Percentiles rank a stretch among this genome's conserved stretches.
These are phyloP conservation scores for Aspergillus sp. DNA, from an alignment of 2,329 filamentous ascomycete genomes.

Conservation along the genomic window DNA sequence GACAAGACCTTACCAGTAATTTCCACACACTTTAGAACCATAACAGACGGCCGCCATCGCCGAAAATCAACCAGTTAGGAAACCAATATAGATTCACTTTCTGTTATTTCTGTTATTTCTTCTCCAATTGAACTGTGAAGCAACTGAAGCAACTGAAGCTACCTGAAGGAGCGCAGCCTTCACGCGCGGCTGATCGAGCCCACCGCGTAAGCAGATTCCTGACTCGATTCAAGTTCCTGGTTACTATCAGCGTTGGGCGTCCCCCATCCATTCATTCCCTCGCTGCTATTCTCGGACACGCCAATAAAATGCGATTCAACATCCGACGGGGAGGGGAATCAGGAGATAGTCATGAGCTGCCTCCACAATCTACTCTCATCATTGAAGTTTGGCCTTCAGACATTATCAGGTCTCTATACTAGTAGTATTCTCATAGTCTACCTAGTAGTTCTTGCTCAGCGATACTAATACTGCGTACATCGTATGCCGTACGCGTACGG, in stretches of 20 bases:
- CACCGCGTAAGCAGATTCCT: conserved; percentile 9
- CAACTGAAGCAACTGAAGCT: not conserved
- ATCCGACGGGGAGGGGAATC: not conserved
- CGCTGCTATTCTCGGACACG: conserved; percentile 13
- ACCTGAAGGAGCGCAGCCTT: not conserved
- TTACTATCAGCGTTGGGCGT: conserved; percentile 4
- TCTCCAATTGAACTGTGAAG: not conserved
- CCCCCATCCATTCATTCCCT: conserved; percentile 1
- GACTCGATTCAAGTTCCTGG: not conserved
- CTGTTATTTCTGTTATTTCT: not conserved
- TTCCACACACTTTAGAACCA: not conserved
- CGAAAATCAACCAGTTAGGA: not conserved
- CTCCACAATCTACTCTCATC: not conserved
- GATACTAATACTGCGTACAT: conserved; percentile 11
- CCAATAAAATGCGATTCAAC: conserved; percentile 4
- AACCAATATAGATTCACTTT: not conserved
- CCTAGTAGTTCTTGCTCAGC: not conserved
- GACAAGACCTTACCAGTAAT: conserved; percentile 24
- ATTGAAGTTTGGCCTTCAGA: not conserved
- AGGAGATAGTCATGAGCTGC: not conserved
- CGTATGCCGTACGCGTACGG: conserved; percentile 13
- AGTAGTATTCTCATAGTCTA: too few relatives aligned
- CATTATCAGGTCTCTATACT: not conserved
- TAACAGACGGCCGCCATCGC: not conserved
- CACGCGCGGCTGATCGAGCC: conserved; percentile 14